Conservation (phyloP, 1,284 basidiomycete species). For the Tilletia setariae region DNA sequence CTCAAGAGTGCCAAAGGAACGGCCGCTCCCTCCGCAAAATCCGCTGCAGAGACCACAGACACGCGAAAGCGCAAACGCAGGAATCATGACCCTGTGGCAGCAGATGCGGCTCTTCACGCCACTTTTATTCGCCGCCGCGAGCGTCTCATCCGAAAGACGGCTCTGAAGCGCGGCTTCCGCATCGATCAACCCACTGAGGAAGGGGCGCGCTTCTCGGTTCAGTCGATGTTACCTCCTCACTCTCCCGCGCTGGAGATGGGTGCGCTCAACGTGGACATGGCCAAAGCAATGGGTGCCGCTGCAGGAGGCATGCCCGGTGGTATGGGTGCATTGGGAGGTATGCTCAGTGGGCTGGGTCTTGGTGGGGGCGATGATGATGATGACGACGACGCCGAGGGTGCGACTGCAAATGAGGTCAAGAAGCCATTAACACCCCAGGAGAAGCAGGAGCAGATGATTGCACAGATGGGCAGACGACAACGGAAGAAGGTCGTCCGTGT, state of each 20-base stretch:
- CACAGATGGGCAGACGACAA: conserved; percentile 41
- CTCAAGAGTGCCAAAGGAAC: neutral
- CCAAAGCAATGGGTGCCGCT: conserved; percentile 45
- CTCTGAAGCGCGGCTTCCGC: conserved; percentile 13
- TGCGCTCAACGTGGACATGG: conserved; percentile 46
- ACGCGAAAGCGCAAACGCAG: neutral
- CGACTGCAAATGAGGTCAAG: conserved; percentile 25
- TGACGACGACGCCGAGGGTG: conserved; percentile 29
- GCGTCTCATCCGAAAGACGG: conserved; percentile 14
- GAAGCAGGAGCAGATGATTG: conserved; percentile 32
- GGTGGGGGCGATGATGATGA: conserved; percentile 45
- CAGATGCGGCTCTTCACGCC: neutral
- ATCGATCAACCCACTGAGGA: conserved; percentile 31
- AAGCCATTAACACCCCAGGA: conserved; percentile 18
- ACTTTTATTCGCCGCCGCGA: neutral
- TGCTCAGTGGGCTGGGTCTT: conserved; percentile 48
- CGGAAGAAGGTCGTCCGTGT: conserved; percentile 49
- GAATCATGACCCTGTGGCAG: neutral
- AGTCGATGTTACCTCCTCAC: conserved; percentile 38
- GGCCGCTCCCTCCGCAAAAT: neutral
- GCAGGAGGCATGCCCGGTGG: conserved; percentile 29
- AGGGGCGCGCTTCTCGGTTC: neutral
- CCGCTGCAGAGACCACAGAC: neutral
- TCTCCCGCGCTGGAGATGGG: conserved; percentile 46
- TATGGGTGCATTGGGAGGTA: conserved; percentile 45